Percentiles rank a stretch among this genome's conserved stretches.
phyloP scores from a whole-genome alignment of 2,329 filamentous ascomycete species.

The Pestalotiopsis sp. region DNA sequence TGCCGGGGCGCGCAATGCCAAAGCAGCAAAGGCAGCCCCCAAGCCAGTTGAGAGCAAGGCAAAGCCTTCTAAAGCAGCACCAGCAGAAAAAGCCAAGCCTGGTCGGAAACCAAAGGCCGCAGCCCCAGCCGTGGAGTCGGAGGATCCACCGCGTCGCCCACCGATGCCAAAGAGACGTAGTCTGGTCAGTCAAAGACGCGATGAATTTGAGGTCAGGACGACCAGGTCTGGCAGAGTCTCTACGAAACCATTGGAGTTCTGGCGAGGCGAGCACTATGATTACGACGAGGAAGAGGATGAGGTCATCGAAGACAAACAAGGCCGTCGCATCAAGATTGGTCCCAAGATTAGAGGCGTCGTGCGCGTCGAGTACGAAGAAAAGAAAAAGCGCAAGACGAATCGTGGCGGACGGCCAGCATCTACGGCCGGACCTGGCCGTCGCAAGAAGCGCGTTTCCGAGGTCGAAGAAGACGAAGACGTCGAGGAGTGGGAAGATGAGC shows the following conservation, averaged over 20 bases:
- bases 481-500: slow-evolving; percentile 73
- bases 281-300: slow-evolving; percentile 64
- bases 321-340: slow-evolving; percentile 60
- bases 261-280: slow-evolving; percentile 81
- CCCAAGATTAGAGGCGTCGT: slow-evolving; percentile 74
- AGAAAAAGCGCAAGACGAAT: slow-evolving; percentile 29
- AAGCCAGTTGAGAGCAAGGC: slow-evolving; percentile 10
- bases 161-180: slow-evolving; percentile 58
- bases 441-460: slow-evolving; percentile 7
- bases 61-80: slow-evolving; percentile 20
- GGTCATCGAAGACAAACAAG: slow-evolving; percentile 41
- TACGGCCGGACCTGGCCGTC: slow-evolving; percentile 23
- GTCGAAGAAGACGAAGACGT: slow-evolving; percentile 56
- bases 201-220: slow-evolving; percentile 54
- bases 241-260: slow-evolving; percentile 79
- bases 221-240: slow-evolving; percentile 80
- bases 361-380: slow-evolving; percentile 66
- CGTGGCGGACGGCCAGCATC: slow-evolving; percentile 23
- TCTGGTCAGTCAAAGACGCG: slow-evolving; percentile 53
- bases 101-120: slow-evolving; percentile 40
- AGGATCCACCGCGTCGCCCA: slow-evolving; percentile 53
- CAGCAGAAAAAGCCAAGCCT: slow-evolving; percentile 32
- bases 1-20: slow-evolving; percentile 24
- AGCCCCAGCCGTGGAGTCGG: slow-evolving; percentile 47
- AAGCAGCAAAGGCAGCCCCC: slow-evolving; percentile 26